A percentile compares a stretch with the other conserved stretches of the same genome.
Evolutionary conservation across 768 basidiomycete species (phyloP).

Genomic region (Termitomyces eurrhizus): DNA sequence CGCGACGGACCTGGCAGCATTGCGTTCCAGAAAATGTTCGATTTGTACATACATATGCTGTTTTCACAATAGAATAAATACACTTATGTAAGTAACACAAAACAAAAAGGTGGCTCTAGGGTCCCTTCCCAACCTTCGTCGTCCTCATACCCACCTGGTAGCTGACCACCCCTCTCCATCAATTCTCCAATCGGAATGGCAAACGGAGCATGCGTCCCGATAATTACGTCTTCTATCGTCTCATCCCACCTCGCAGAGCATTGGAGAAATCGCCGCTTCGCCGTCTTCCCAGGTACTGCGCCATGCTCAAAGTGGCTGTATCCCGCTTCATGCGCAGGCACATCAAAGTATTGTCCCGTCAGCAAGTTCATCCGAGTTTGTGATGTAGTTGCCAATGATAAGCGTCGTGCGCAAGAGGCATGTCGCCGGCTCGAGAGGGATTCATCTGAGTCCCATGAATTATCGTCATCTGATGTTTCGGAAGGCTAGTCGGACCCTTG

Average conservation of each 20-base stretch:
- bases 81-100: slow-evolving; percentile 8
- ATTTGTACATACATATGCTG: neutral
- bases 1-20: slow-evolving; percentile 19
- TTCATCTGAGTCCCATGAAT: slow-evolving; percentile 40
- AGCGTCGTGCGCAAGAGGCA: slow-evolving; percentile 18
- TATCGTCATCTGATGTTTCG: slow-evolving; percentile 43
- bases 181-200: slow-evolving; percentile 15
- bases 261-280: slow-evolving; percentile 58
- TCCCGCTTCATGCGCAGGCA: slow-evolving; percentile 40
- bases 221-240: slow-evolving; percentile 19
- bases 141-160: slow-evolving; percentile 14
- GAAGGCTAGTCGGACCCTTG: slow-evolving; percentile 46
- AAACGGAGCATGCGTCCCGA: slow-evolving; percentile 13
- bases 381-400: slow-evolving; percentile 16
- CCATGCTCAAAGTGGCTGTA: slow-evolving; percentile 39
- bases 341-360: slow-evolving; percentile 57
- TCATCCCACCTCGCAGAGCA: slow-evolving; percentile 38
- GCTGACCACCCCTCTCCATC: slow-evolving; percentile 25
- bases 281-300: slow-evolving; percentile 32
- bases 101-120: slow-evolving; percentile 10
- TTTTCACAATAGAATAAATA: slow-evolving; percentile 9
- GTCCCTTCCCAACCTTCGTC: slow-evolving; percentile 28
- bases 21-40: neutral
- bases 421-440: slow-evolving; percentile 30
- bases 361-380: slow-evolving; percentile 67